A percentile compares a stretch with the other conserved stretches of the same genome.
Conservation (phyloP, 179 eudicot genomes). For the Heliamphora pulchella region DNA sequence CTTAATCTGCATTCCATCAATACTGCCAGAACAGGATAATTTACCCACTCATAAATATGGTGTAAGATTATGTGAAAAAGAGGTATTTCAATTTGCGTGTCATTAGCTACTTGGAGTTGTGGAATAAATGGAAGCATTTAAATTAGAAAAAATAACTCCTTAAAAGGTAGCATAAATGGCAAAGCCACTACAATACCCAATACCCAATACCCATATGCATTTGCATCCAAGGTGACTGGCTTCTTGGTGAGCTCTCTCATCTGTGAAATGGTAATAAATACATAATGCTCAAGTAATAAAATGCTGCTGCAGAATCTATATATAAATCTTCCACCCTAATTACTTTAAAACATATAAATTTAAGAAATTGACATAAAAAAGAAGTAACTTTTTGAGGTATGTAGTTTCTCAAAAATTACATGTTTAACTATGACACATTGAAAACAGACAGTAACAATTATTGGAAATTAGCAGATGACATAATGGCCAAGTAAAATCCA, state of each 20-base stretch:
- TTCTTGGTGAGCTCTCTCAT: background rate
- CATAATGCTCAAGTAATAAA: background rate
- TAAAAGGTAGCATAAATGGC: background rate
- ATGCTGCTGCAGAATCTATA: conserved; percentile 7
- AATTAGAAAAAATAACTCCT: background rate
- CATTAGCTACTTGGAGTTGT: background rate
- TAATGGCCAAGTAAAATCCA: background rate
- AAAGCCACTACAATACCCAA: background rate
- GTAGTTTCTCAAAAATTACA: background rate
- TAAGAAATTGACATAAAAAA: background rate
- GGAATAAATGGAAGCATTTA: background rate
- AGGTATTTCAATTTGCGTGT: background rate
- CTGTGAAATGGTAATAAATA: background rate
- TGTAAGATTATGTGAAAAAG: background rate
- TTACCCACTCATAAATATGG: background rate
- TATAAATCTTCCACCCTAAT: background rate
- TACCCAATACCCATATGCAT: background rate
- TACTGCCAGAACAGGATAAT: conserved; percentile 39
- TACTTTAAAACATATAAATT: background rate
- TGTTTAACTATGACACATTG: background rate
- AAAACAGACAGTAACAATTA: background rate
- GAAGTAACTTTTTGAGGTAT: background rate
- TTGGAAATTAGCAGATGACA: background rate
- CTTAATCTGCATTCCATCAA: conserved; percentile 64
- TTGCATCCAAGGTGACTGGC: no score